These are phyloP conservation scores for Exophiala spinifera DNA, from an alignment of 2,329 filamentous ascomycete species.

Conservation along the genomic window DNA sequence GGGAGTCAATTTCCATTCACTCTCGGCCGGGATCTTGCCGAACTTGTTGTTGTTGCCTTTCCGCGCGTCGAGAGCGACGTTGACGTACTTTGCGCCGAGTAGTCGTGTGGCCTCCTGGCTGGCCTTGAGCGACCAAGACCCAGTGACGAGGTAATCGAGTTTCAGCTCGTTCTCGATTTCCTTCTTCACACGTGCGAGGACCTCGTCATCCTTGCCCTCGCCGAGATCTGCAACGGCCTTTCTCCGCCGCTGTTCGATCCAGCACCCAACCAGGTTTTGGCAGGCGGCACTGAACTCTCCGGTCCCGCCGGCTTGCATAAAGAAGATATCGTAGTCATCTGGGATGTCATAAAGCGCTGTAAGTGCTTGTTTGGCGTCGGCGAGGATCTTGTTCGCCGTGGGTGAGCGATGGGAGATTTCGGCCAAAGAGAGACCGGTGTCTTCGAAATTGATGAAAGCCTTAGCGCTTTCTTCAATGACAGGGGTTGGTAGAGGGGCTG, in stretches of 20 bases:
- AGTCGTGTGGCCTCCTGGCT: slow-evolving; percentile 77
- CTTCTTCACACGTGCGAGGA: slow-evolving; percentile 60
- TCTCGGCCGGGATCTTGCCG: slow-evolving; percentile 74
- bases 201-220: slow-evolving; percentile 46
- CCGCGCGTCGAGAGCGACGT: slow-evolving; percentile 68
- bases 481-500: slow-evolving; percentile 76
- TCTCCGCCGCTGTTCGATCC: slow-evolving; percentile 68
- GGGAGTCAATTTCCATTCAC: slow-evolving; percentile 69
- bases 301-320: slow-evolving; percentile 82
- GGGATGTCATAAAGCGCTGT: slow-evolving; percentile 71
- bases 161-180: slow-evolving; percentile 68
- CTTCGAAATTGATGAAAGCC: slow-evolving; percentile 77
- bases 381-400: slow-evolving; percentile 74
- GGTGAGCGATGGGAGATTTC: slow-evolving; percentile 87
- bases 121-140: slow-evolving; percentile 87
- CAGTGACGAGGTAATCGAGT: slow-evolving; percentile 87
- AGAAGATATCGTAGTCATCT: slow-evolving; percentile 80
- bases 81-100: slow-evolving; percentile 71
- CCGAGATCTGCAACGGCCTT: slow-evolving; percentile 56
- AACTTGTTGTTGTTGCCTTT: slow-evolving; percentile 74
- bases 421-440: slow-evolving; percentile 77
- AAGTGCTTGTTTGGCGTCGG: slow-evolving; percentile 72
- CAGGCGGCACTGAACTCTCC: slow-evolving; percentile 81
- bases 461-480: slow-evolving; percentile 74
- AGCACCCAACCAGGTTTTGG: slow-evolving; percentile 79